Conservation (phyloP, 129 eudicot genomes). For the Kitagawia praeruptora region DNA sequence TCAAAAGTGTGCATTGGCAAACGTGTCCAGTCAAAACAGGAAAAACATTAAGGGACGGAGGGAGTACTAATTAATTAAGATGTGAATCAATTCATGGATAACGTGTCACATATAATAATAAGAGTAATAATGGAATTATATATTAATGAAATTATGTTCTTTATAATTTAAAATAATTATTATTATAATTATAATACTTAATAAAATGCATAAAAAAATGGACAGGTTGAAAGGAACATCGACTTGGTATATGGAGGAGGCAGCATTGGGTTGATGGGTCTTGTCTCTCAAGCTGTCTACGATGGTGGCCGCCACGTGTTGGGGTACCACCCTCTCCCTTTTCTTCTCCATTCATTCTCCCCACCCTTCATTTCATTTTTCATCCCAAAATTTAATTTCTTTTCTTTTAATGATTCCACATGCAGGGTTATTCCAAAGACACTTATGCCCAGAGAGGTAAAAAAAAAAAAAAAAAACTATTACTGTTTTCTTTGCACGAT, state of each 20-base stretch:
- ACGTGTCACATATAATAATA: neutral
- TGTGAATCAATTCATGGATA: neutral
- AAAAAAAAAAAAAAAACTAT: neutral
- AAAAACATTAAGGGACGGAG: too few species aligned
- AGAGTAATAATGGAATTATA: neutral
- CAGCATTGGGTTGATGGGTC: slow-evolving; percentile 78
- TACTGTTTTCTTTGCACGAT: too few species aligned
- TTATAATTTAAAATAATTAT: too few species aligned
- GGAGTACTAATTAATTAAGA: too few species aligned
- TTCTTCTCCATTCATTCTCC: neutral
- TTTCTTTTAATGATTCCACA: neutral
- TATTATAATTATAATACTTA: too few species aligned
- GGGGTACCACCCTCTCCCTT: slow-evolving; percentile 32
- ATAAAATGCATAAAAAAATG: neutral
- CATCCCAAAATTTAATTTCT: neutral
- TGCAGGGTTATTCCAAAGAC: slow-evolving; percentile 86
- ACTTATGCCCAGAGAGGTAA: slow-evolving; percentile 75
- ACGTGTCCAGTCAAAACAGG: too few species aligned
- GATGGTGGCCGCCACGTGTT: slow-evolving; percentile 89
- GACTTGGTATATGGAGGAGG: slow-evolving; percentile 89
- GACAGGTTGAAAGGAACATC: slow-evolving; percentile 68
- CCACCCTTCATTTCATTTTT: neutral
- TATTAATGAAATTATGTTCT: neutral
- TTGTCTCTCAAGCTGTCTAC: slow-evolving; percentile 70
- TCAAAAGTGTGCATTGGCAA: too few species aligned